Conservation (phyloP, 2,329 filamentous ascomycete species). For the Monilinia vaccinii-corymbosi region DNA sequence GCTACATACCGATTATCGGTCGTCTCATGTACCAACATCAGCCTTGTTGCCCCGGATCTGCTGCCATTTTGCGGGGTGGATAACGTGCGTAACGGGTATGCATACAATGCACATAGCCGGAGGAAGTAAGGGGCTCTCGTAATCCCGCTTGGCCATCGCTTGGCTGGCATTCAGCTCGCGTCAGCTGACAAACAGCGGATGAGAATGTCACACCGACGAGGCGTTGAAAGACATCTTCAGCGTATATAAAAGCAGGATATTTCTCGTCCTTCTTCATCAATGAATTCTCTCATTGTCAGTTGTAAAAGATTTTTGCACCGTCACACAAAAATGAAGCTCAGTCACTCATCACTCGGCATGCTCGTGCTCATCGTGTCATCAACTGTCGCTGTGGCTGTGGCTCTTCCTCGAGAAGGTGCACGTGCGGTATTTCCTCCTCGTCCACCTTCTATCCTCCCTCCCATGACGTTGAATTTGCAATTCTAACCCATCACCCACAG, state of each 20-base stretch:
- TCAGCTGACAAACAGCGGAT: conserved; percentile 6
- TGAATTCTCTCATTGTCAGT: not conserved
- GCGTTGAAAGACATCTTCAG: not conserved
- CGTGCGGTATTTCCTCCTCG: not conserved
- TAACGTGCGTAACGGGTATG: not conserved
- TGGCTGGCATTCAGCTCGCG: not conserved
- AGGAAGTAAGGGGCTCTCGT: conserved; percentile 2
- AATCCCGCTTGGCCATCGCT: conserved; percentile 5
- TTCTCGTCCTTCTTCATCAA: not conserved
- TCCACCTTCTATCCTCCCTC: not conserved
- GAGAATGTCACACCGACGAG: not conserved
- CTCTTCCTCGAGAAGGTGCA: not conserved
- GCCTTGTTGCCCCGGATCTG: not conserved
- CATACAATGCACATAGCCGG: not conserved
- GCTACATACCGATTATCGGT: not conserved
- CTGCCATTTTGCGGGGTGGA: not conserved
- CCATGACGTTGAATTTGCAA: not conserved
- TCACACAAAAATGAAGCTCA: conserved; percentile 5
- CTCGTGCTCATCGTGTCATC: not conserved
- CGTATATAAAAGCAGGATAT: not conserved
- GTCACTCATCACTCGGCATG: not conserved
- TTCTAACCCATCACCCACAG: not conserved
- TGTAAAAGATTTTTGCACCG: not conserved
- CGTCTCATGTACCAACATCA: not conserved
- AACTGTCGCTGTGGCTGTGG: not conserved